These are phyloP conservation scores for Diaporthe ilicicola DNA, from an alignment of 2,329 filamentous ascomycete genomes.

Conservation along the genomic window DNA sequence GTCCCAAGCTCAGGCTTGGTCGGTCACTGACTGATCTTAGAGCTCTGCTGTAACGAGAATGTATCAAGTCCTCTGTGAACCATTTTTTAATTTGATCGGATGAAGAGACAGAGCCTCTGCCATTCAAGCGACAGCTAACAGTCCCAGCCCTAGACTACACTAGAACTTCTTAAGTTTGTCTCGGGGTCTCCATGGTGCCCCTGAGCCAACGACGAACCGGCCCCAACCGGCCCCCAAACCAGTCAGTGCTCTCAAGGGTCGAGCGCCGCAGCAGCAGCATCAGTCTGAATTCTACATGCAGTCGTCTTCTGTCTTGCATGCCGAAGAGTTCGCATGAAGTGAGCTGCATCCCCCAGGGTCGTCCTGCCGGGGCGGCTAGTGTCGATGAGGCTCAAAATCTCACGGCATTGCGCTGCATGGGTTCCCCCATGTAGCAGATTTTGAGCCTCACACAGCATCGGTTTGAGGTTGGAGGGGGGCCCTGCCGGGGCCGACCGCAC, in stretches of 20 bases:
- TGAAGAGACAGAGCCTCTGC: neutral
- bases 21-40: neutral
- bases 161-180: neutral
- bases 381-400: constrained; percentile 26
- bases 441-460: constrained; percentile 26
- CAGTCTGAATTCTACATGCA: neutral
- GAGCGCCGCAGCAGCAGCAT: neutral
- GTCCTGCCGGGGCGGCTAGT: neutral
- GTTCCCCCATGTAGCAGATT: constrained; percentile 20
- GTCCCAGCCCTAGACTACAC: neutral
- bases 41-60: constrained; percentile 10
- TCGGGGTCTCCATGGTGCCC: constrained; percentile 16
- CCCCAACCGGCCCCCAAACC: neutral
- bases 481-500: constrained; percentile 1
- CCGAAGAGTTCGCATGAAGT: neutral
- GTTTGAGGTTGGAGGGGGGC: constrained; percentile 23
- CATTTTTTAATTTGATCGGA: constrained; percentile 13
- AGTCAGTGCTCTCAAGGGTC: constrained; percentile 14
- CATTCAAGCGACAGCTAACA: neutral
- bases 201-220: neutral
- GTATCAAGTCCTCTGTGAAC: constrained; percentile 16
- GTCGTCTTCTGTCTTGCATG: neutral
- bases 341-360: constrained; percentile 6
- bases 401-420: constrained; percentile 12
- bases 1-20: neutral